Conservation (phyloP, 2,329 filamentous ascomycete genomes). For the Ascochyta koolunga region DNA sequence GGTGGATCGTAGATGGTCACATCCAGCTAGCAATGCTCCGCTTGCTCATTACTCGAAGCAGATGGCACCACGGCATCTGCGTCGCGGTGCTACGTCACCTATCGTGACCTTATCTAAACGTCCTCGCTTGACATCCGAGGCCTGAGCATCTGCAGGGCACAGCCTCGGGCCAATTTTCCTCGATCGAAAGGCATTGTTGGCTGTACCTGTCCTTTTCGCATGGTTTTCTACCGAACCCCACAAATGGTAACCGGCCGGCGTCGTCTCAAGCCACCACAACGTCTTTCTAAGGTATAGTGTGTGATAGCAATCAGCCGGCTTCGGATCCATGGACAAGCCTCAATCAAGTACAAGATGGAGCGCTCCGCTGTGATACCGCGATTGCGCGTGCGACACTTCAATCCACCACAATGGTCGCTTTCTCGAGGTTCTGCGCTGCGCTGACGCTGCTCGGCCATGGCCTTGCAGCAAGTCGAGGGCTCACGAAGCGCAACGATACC, state of each 20-base stretch:
- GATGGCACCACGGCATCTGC: not conserved
- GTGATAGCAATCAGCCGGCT: not conserved
- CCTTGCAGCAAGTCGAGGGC: conserved; percentile 10
- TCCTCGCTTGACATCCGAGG: not conserved
- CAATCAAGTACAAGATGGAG: conserved; percentile 7
- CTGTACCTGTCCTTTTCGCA: conserved; percentile 16
- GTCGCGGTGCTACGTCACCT: conserved; percentile 4
- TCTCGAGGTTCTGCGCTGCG: conserved; percentile 17
- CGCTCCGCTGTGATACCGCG: not conserved
- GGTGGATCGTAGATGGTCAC: too few relatives aligned
- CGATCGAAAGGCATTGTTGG: conserved; percentile 16
- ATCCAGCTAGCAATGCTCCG: too few relatives aligned
- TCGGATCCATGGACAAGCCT: conserved; percentile 1
- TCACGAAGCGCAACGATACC: conserved; percentile 25
- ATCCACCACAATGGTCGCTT: conserved; percentile 11
- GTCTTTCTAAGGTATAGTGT: not conserved
- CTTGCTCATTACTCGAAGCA: not conserved
- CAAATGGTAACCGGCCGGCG: conserved; percentile 19
- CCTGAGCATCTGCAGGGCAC: not conserved
- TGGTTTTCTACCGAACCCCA: conserved; percentile 23
- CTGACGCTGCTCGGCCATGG: conserved; percentile 16
- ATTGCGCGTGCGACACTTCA: not conserved
- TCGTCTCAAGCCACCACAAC: conserved; percentile 8
- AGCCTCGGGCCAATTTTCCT: conserved; percentile 16
- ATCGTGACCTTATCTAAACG: conserved; percentile 11